These are phyloP conservation scores for Malus hybrid DNA, from an alignment of 331 rosid genomes.

Conservation along the genomic window DNA sequence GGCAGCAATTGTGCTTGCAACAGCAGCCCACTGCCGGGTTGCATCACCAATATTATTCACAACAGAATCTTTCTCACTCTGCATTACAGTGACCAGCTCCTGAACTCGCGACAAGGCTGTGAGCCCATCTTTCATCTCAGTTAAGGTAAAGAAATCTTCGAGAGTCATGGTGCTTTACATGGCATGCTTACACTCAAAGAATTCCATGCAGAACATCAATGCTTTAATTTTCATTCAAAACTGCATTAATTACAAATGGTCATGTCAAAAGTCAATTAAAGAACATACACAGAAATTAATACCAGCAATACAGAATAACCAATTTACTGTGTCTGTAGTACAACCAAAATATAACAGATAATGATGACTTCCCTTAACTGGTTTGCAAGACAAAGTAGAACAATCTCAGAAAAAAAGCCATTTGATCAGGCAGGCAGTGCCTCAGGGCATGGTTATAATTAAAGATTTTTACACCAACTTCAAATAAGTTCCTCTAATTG, in stretches of 20 bases:
- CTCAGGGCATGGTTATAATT: background rate
- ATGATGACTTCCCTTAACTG: background rate
- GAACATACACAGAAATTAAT: background rate
- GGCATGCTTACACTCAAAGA: constrained; percentile 37
- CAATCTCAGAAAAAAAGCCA: background rate
- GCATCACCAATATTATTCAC: constrained; percentile 78
- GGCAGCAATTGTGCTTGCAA: constrained; percentile 92
- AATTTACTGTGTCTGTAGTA: background rate
- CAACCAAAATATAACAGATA: background rate
- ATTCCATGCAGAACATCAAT: constrained; percentile 12
- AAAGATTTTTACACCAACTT: background rate
- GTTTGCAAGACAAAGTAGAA: background rate
- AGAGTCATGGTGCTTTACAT: constrained; percentile 88
- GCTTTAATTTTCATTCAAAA: constrained; percentile 36
- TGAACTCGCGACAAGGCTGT: constrained; percentile 79
- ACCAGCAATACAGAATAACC: background rate
- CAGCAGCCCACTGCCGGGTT: constrained; percentile 97
- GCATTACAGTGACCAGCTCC: constrained; percentile 82
- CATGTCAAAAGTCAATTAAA: background rate
- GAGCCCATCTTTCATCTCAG: constrained; percentile 98
- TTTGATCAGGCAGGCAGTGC: background rate
- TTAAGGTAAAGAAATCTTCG: constrained; percentile 95
- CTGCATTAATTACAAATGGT: background rate
- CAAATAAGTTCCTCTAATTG: background rate
- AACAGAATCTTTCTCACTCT: constrained; percentile 56